A percentile compares a stretch with the other conserved stretches of the same genome.
Evolutionary conservation across 2,329 filamentous ascomycete species (phyloP).

Genomic region (Hymenoscyphus fraxineus): DNA sequence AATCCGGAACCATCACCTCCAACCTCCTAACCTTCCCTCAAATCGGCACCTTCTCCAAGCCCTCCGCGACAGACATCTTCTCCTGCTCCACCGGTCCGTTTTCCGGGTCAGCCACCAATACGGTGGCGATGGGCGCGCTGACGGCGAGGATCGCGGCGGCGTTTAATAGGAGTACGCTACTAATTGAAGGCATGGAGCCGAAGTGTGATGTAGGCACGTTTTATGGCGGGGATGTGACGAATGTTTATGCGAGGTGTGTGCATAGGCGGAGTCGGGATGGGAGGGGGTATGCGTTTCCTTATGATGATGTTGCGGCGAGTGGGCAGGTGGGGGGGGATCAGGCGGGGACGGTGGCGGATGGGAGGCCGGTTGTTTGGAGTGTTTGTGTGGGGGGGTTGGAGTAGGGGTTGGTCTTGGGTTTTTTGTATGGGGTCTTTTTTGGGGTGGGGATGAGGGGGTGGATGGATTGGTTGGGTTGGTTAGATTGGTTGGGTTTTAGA

Average conservation of each 20-base stretch:
- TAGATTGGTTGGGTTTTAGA: no score
- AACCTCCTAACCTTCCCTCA: constrained; percentile 36
- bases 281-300: constrained; percentile 62
- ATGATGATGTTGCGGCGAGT: constrained; percentile 62
- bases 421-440: background rate
- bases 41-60: constrained; percentile 51
- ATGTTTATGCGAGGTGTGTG: constrained; percentile 61
- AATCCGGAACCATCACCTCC: constrained; percentile 45
- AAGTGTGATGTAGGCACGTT: constrained; percentile 44
- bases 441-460: background rate
- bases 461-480: no score
- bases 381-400: constrained; percentile 19
- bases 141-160: constrained; percentile 27
- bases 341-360: constrained; percentile 58
- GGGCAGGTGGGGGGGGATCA: constrained; percentile 49
- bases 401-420: background rate
- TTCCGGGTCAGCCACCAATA: constrained; percentile 31
- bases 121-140: constrained; percentile 19
- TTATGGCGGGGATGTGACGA: constrained; percentile 53
- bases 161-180: constrained; percentile 28
- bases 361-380: constrained; percentile 18
- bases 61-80: constrained; percentile 61
- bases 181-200: constrained; percentile 46
- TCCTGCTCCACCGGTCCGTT: constrained; percentile 63
- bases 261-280: constrained; percentile 58